A percentile compares a stretch with the other conserved stretches of the same genome.
Evolutionary conservation across 352 stramenopile species (phyloP).

Genomic region (Phytopythium aichiense): DNA sequence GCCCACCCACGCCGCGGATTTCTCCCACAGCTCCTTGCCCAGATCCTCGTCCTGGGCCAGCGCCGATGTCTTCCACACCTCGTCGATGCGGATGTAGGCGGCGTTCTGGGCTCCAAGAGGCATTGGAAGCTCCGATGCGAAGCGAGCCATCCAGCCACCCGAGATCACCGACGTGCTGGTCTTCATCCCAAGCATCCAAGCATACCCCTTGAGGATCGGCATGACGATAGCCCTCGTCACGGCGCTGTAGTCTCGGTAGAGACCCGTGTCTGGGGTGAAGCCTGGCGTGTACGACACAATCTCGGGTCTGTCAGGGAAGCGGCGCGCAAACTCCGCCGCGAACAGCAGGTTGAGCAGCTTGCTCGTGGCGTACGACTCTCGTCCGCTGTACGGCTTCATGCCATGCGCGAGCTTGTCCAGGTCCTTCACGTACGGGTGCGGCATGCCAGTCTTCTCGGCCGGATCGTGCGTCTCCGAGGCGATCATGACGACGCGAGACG

Average conservation of each 20-base stretch:
- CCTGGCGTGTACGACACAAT: slow-evolving; percentile 32
- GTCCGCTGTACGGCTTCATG: slow-evolving; percentile 11
- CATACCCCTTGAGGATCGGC: slow-evolving; percentile 22
- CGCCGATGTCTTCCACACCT: slow-evolving; percentile 26
- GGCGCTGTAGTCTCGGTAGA: slow-evolving; percentile 31
- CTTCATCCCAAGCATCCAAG: slow-evolving; percentile 14
- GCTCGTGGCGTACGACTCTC: slow-evolving; percentile 26
- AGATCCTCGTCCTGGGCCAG: slow-evolving; percentile 26
- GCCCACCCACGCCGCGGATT: slow-evolving; percentile 16
- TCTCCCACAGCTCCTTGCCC: slow-evolving; percentile 25
- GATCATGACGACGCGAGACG: slow-evolving; percentile 25
- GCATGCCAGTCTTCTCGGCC: slow-evolving; percentile 6
- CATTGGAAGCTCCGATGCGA: slow-evolving; percentile 23
- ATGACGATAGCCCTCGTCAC: slow-evolving; percentile 24
- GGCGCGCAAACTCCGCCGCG: slow-evolving; percentile 31
- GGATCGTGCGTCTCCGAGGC: slow-evolving; percentile 24
- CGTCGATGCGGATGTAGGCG: slow-evolving; percentile 30
- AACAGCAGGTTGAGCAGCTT: slow-evolving; percentile 49
- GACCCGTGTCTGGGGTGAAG: slow-evolving; percentile 32
- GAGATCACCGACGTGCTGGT: slow-evolving; percentile 29
- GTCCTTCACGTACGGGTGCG: slow-evolving; percentile 23
- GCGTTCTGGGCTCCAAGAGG: slow-evolving; percentile 21
- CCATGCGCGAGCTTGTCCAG: slow-evolving; percentile 29
- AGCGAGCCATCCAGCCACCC: slow-evolving; percentile 25
- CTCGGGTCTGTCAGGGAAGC: slow-evolving; percentile 10